These are phyloP conservation scores for Erucastrum elatum DNA, from an alignment of 345 rosid species.

Conservation along the genomic window DNA sequence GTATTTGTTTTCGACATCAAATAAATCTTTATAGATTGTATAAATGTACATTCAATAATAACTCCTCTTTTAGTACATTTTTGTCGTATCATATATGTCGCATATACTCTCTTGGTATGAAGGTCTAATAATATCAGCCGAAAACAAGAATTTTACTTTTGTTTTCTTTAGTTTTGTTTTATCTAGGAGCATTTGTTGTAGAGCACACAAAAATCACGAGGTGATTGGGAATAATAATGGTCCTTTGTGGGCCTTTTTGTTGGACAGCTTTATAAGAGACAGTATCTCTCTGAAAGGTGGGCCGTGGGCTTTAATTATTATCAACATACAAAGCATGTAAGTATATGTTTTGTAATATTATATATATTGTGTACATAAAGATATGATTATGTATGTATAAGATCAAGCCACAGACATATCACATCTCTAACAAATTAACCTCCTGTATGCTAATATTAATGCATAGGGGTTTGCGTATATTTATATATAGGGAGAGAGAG, in stretches of 20 bases:
- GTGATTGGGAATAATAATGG: constrained; percentile 24
- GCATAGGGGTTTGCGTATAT: background rate
- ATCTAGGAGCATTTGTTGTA: constrained; percentile 14
- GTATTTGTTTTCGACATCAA: background rate
- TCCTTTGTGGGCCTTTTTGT: constrained; percentile 36
- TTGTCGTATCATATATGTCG: constrained; percentile 39
- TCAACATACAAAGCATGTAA: constrained; percentile 7
- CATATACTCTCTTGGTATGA: constrained; percentile 16
- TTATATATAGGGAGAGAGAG: background rate
- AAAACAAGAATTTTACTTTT: constrained; percentile 13
- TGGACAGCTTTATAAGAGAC: constrained; percentile 14
- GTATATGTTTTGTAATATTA: background rate
- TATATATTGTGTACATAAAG: background rate
- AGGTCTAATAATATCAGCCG: constrained; percentile 1
- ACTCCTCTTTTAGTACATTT: constrained; percentile 21
- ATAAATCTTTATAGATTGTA: background rate
- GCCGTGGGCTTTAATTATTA: constrained; percentile 44
- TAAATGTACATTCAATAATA: constrained; percentile 26
- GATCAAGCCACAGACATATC: constrained; percentile 15
- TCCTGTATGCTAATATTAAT: background rate
- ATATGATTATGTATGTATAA: constrained; percentile 6
- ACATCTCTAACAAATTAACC: constrained; percentile 21
- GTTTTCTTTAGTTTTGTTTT: constrained; percentile 27
- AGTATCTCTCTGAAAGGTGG: constrained; percentile 39
- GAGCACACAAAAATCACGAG: background rate